Percentiles rank a stretch among this genome's conserved stretches.
Conservation (phyloP, 1,284 basidiomycete genomes). For the Agroathelia rolfsii region DNA sequence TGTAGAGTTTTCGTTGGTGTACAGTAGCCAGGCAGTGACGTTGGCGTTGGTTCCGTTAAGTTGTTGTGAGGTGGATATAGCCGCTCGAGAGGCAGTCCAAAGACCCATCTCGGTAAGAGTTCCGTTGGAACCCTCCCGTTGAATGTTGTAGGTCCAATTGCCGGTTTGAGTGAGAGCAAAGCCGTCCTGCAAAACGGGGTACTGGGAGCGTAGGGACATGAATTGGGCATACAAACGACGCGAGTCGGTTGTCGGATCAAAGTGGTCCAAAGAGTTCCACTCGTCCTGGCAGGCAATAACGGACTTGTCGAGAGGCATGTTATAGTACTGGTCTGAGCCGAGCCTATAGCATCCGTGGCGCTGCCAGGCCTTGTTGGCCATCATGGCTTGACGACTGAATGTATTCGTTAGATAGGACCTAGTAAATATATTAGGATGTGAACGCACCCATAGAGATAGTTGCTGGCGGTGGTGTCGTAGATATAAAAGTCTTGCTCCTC, state of each 20-base stretch:
- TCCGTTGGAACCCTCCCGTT: constrained; percentile 73
- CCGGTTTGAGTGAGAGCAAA: constrained; percentile 70
- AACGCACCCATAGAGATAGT: constrained; percentile 77
- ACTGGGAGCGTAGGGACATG: constrained; percentile 56
- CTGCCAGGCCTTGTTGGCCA: constrained; percentile 77
- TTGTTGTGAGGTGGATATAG: constrained; percentile 43
- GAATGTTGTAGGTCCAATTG: constrained; percentile 72
- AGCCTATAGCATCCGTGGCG: constrained; percentile 85
- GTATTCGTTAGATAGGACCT: constrained; percentile 1
- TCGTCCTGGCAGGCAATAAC: constrained; percentile 76
- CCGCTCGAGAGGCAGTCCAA: constrained; percentile 70
- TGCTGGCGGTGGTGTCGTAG: constrained; percentile 74
- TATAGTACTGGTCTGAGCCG: constrained; percentile 84
- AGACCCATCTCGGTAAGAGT: constrained; percentile 79
- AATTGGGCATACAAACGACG: constrained; percentile 70
- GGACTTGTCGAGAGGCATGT: constrained; percentile 74
- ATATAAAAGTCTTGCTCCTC: constrained; percentile 85
- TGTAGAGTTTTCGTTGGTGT: constrained; percentile 75
- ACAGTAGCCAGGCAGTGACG: constrained; percentile 75
- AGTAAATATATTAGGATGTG: constrained; percentile 1
- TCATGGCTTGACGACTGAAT: constrained; percentile 82
- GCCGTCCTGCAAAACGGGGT: constrained; percentile 75
- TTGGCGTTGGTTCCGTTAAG: constrained; percentile 49
- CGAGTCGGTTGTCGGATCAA: constrained; percentile 76
- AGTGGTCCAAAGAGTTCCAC: constrained; percentile 87